Evolutionary conservation across 169 alveolate genomes (phyloP).

Genomic region (Plasmodium billcollinsi): DNA sequence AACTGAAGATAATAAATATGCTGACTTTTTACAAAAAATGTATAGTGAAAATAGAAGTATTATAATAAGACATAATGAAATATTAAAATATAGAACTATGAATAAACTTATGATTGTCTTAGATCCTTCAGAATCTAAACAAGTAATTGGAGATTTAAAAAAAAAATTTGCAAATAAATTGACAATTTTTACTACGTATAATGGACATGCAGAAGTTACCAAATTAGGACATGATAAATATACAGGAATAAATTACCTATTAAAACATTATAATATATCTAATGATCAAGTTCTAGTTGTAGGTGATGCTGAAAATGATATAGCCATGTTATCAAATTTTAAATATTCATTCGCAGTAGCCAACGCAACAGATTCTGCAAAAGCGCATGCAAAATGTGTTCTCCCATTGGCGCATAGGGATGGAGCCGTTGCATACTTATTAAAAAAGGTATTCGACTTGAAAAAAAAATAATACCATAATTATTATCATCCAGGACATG

Average conservation of each 20-base stretch:
- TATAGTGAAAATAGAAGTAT: conserved; percentile 73
- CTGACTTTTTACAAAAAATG: conserved; percentile 64
- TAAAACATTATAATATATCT: conserved; percentile 50
- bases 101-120: conserved; percentile 59
- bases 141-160: conserved; percentile 30
- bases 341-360: conserved; percentile 75
- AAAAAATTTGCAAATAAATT: conserved; percentile 23
- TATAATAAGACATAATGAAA: conserved; percentile 63
- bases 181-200: conserved; percentile 70
- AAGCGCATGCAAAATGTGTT: conserved; percentile 56
- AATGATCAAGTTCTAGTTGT: conserved; percentile 74
- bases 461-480: conserved; percentile 12
- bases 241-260: conserved; percentile 58
- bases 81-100: conserved; percentile 60
- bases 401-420: conserved; percentile 55
- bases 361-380: conserved; percentile 67
- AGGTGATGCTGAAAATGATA: conserved; percentile 76
- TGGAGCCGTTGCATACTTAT: conserved; percentile 72
- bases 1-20: conserved; percentile 68
- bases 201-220: conserved; percentile 70
- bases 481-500: no score
- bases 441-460: conserved; percentile 52
- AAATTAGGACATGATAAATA: conserved; percentile 71
- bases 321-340: conserved; percentile 64
- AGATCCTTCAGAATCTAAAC: conserved; percentile 74